Conservation (phyloP, 345 rosid species). For the Clarkia xantiana region DNA sequence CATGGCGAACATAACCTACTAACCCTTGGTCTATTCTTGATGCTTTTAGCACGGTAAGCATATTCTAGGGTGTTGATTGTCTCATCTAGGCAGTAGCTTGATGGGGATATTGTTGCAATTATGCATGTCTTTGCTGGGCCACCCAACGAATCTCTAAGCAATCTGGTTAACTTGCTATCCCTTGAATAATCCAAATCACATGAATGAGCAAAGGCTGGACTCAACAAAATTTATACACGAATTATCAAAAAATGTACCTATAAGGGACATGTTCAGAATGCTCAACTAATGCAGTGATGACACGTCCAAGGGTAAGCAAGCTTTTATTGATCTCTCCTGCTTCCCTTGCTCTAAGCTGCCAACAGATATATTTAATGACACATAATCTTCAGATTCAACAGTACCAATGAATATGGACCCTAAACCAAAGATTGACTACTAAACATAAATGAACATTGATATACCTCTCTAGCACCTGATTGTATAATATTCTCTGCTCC, state of each 20-base stretch:
- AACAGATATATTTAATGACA: slow-evolving; percentile 6
- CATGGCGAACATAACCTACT: slow-evolving; percentile 8
- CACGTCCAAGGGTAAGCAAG: slow-evolving; percentile 97
- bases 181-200: slow-evolving; percentile 26
- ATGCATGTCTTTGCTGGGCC: slow-evolving; percentile 97
- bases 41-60: slow-evolving; percentile 95
- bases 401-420: too few species aligned
- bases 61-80: slow-evolving; percentile 94
- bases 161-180: slow-evolving; percentile 93
- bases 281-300: slow-evolving; percentile 90
- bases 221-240: too few species aligned
- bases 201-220: too few species aligned
- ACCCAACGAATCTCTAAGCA: slow-evolving; percentile 94
- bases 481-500: slow-evolving; percentile 98
- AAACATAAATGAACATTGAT: background rate
- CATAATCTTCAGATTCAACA: too few species aligned
- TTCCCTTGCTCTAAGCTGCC: slow-evolving; percentile 98
- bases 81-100: slow-evolving; percentile 87
- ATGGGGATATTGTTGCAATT: slow-evolving; percentile 94
- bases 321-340: slow-evolving; percentile 98
- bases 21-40: slow-evolving; percentile 98
- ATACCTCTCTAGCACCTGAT: slow-evolving; percentile 96
- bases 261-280: slow-evolving; percentile 98
- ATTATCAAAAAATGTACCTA: slow-evolving; percentile 26
- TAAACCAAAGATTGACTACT: too few species aligned